A percentile compares a stretch with the other conserved stretches of the same genome.
Evolutionary conservation across 768 basidiomycete genomes (phyloP).

Genomic region (Panaeolus papilionaceus): DNA sequence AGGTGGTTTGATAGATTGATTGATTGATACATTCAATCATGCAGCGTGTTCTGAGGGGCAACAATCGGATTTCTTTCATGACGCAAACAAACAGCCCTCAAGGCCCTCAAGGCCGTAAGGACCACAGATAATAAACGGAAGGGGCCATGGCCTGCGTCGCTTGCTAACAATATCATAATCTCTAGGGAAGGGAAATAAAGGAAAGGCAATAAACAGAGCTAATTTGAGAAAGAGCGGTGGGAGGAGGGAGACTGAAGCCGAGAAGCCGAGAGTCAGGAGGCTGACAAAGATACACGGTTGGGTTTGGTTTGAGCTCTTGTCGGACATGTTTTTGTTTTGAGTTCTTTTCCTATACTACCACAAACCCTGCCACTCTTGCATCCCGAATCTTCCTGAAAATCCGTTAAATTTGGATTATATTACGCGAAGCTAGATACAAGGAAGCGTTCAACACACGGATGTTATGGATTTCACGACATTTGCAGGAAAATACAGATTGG

Average conservation of each 20-base stretch:
- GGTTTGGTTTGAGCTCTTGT: neutral
- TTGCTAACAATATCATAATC: neutral
- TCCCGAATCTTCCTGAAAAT: slow-evolving; percentile 2
- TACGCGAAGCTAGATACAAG: slow-evolving; percentile 1
- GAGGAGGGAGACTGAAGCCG: neutral
- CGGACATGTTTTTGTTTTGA: neutral
- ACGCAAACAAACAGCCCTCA: neutral
- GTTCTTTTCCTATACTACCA: neutral
- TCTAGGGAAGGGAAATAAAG: neutral
- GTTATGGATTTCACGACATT: slow-evolving; percentile 49
- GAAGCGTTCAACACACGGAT: neutral
- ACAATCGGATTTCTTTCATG: neutral
- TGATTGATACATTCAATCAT: neutral
- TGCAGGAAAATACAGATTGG: slow-evolving; percentile 79
- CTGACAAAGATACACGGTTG: slow-evolving; percentile 12
- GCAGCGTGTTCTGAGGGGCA: neutral
- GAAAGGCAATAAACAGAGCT: neutral
- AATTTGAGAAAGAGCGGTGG: neutral
- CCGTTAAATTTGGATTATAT: neutral
- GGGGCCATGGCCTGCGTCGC: neutral
- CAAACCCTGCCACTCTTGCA: neutral
- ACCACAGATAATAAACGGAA: neutral
- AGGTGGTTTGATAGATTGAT: neutral
- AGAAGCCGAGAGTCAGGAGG: slow-evolving; percentile 9
- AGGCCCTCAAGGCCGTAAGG: neutral